Percentiles rank a stretch among this genome's conserved stretches.
Conservation (phyloP, 176 grass and related monocot genomes). For the Bromus sterilis region DNA sequence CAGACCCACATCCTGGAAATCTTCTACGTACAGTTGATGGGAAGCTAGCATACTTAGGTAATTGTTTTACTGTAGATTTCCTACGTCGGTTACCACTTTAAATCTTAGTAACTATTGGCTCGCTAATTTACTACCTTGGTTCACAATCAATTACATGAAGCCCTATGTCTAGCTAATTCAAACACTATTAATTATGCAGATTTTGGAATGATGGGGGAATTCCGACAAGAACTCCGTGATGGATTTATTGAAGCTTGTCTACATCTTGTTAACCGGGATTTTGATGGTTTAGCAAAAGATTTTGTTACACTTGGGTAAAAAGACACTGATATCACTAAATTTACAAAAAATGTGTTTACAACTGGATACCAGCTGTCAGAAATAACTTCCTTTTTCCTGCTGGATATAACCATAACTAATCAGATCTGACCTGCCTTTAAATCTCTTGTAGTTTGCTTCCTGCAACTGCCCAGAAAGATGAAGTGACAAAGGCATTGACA, state of each 20-base stretch:
- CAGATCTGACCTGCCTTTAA: constrained; percentile 1
- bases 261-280: constrained; percentile 98
- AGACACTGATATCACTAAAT: background rate
- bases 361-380: background rate
- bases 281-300: constrained; percentile 97
- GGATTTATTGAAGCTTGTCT: constrained; percentile 98
- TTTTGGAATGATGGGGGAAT: constrained; percentile 99
- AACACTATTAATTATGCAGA: constrained; percentile 45
- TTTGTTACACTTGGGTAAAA: constrained; percentile 95
- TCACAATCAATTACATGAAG: background rate
- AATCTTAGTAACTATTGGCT: background rate
- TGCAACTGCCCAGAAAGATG: constrained; percentile 84
- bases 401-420: background rate
- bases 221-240: constrained; percentile 81
- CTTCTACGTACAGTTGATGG: constrained; percentile 84
- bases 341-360: background rate
- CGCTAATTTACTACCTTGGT: constrained; percentile 5
- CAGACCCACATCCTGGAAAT: constrained; percentile 98
- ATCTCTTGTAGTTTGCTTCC: constrained; percentile 76
- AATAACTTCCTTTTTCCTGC: background rate
- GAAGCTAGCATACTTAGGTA: constrained; percentile 95
- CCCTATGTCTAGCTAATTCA: constrained; percentile 15
- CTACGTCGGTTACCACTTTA: background rate
- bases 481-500: constrained; percentile 97
- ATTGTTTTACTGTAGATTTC: background rate